Evolutionary conservation across 495 filamentous ascomycete genomes (phyloP).

Genomic region (Neurospora sp.): DNA sequence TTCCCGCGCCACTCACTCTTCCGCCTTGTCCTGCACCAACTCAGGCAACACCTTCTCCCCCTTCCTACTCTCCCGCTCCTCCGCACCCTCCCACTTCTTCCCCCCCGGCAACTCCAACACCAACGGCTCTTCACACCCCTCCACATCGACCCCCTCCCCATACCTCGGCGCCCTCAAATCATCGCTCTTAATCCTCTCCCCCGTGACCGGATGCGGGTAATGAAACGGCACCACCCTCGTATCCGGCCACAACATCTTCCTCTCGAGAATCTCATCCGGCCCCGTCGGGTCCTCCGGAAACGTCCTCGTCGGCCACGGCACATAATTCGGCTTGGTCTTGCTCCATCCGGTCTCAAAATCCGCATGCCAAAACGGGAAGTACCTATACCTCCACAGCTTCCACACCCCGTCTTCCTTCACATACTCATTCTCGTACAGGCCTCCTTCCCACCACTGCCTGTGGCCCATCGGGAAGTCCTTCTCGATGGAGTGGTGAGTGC

Average conservation of each 20-base stretch:
- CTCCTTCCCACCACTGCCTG: constrained; percentile 47
- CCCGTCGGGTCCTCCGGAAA: constrained; percentile 40
- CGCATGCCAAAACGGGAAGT: constrained; percentile 49
- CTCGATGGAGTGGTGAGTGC: constrained; percentile 37
- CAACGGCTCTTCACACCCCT: constrained; percentile 23
- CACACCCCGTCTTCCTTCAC: constrained; percentile 41
- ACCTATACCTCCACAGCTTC: constrained; percentile 44
- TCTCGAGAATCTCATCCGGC: constrained; percentile 43
- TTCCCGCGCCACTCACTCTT: not conserved
- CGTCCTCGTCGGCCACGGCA: constrained; percentile 33
- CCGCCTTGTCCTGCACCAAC: constrained; percentile 24
- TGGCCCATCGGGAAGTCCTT: constrained; percentile 39
- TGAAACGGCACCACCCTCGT: constrained; percentile 46
- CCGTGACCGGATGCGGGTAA: constrained; percentile 45
- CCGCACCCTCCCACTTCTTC: constrained; percentile 26
- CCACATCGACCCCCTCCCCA: constrained; percentile 28
- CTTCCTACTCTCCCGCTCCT: constrained; percentile 12
- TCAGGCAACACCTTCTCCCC: constrained; percentile 30
- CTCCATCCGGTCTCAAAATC: constrained; percentile 42
- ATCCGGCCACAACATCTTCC: constrained; percentile 46
- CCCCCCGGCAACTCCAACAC: constrained; percentile 32
- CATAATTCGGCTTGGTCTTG: constrained; percentile 40
- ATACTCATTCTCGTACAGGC: constrained; percentile 50
- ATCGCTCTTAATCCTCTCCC: constrained; percentile 28
- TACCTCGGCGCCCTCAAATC: constrained; percentile 38